Base-by-base conservation (phyloP, 352 stramenopile genomes). In the Phytopythium ostracodes region DNA sequence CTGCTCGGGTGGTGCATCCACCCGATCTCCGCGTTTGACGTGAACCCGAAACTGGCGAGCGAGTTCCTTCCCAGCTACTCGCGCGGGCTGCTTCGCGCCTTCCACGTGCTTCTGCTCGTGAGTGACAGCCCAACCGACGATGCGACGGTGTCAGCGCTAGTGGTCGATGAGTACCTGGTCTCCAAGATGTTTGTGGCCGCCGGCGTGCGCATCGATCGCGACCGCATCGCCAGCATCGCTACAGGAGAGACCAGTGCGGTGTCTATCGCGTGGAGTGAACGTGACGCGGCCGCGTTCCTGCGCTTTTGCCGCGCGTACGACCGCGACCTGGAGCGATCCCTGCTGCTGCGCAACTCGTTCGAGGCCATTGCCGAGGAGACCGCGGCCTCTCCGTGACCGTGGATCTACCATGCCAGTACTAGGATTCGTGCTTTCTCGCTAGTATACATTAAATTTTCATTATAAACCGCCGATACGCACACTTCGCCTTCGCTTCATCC, bases 321-420 rank as follows among this genome's bases (percentile, higher is more conserved):
- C 11, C 35, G 57, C 17, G 46, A 66, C 17, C 58, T 87, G 36
- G 58, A 67, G 2, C 40, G 56, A 2, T 64, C 70, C 31, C 82
- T 88, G 53, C 49, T 73, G 38, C 66, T 87, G 18, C 60, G 60
- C n/a, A 77, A 89, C 46, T 71, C 75, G 14, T 64, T 85, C 24
- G 68, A 75, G 25, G 72, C 70, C 29, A 57, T 85, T 4, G 44
- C 70, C 5, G 56, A 77, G 15, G 12, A 38, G 36, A 51, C 40
- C n/a, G 22, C 33, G n/a, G 36, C 43, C 36, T 29, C 22, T 49
- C 42, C 42, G n/a, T 49, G 42, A 49, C 40, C 15, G n/a, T 11
- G 4, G 38, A 17, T 6, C 38, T 15, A 22, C 1, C 20, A 14
- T 10, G 33, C 29, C 40, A 12, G 42, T n/a, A n/a, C n/a, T n/a